Base-by-base conservation (phyloP, 495 filamentous ascomycete species). In the Penicillium canescens region DNA sequence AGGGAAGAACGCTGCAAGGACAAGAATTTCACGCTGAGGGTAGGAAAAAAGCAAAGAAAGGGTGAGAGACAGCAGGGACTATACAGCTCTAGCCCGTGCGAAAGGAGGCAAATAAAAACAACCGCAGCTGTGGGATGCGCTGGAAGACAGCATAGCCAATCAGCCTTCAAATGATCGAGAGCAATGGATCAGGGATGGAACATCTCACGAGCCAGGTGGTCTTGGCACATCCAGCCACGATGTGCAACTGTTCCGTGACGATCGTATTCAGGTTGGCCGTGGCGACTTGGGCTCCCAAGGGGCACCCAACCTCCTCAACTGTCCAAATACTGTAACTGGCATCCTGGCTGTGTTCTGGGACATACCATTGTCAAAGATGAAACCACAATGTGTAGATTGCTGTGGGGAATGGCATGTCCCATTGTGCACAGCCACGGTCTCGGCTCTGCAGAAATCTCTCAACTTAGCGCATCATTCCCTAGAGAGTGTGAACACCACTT, bases 351-450 rank as follows among this genome's bases (percentile, higher is more conserved):
- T 26, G 24, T 18, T 18, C 18, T 18, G 18, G 18, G 18, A 18
- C 18, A 18, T 18, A 1, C 18, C 18, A 18, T 18, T 18, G 26
- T 47, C 42, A 56, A 46, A 42, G 54, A 54, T 60, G 50, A 57
- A 52, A 60, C 50, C 8, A 34, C 14, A 35, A 21, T 26, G 21
- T 12, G 23, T 24, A 24, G 23, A 24, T 24, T 24, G 7, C 28
- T 46, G 61, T 61, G 58, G 58, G 20, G 55, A 52, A 60, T 50
- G n/a, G 13, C 24, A 11, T 12, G 12, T 39, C 43, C n/a, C n/a
- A 38, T 14, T 28, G 24, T 60, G 58, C 61, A 64, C 58, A 55
- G 61, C 61, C 61, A 58, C 61, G 41, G 18, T 16, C 55, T 58
- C 57, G 48, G 58, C 58, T 62, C 28, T 38, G 23, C 7, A 28